Conservation (phyloP, 352 stramenopile species). For the Phytophthora aleatoria region DNA sequence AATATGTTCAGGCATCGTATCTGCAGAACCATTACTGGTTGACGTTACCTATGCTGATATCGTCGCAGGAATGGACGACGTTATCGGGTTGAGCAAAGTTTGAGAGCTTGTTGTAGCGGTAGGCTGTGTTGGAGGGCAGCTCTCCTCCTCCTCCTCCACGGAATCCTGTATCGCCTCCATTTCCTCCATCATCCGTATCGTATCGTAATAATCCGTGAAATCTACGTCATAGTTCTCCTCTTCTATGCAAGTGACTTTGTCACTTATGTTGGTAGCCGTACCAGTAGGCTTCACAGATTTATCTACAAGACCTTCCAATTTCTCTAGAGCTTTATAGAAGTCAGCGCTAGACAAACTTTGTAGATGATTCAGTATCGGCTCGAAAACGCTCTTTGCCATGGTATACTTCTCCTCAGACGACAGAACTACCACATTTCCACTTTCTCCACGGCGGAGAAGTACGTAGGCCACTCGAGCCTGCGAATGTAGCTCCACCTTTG, state of each 20-base stretch:
- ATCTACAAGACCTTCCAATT: neutral
- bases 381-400: neutral
- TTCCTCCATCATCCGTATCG: neutral
- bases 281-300: neutral
- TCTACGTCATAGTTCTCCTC: neutral
- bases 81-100: no score
- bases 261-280: neutral
- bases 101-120: no score
- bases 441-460: neutral
- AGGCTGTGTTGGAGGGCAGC: neutral
- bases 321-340: neutral
- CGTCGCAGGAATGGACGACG: neutral
- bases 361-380: neutral
- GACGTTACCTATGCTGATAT: neutral
- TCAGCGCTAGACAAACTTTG: neutral
- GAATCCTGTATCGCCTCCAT: neutral
- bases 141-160: neutral
- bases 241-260: neutral
- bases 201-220: neutral
- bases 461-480: neutral
- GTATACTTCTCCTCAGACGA: neutral
- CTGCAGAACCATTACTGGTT: neutral
- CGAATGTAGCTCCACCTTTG: no score
- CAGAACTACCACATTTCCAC: neutral
- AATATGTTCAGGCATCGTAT: no score